Evolutionary conservation across 345 rosid species (phyloP).

Genomic region (Murraya paniculata): DNA sequence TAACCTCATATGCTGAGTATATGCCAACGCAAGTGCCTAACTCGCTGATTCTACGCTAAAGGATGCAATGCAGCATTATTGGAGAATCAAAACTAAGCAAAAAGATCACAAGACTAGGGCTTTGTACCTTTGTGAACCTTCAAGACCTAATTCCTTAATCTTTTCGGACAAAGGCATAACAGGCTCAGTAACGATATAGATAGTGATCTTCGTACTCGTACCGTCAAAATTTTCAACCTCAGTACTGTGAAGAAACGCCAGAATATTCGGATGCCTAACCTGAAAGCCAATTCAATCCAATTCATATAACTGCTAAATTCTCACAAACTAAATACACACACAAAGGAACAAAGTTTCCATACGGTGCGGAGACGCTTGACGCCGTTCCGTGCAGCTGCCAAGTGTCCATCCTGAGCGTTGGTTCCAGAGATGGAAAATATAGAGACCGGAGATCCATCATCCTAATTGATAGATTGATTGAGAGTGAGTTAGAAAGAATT

Average conservation of each 20-base stretch:
- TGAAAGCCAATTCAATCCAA: constrained; percentile 21
- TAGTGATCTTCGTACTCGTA: constrained; percentile 60
- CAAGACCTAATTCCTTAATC: constrained; percentile 87
- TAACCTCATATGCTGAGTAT: neutral
- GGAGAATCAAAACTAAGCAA: neutral
- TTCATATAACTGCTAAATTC: neutral
- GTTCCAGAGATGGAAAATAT: constrained; percentile 75
- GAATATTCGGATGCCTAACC: constrained; percentile 97
- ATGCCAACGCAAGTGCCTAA: neutral
- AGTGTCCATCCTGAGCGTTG: constrained; percentile 82
- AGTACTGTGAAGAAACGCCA: constrained; percentile 91
- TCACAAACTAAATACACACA: too few relatives aligned
- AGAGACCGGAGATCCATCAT: constrained; percentile 95
- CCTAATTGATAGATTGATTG: constrained; percentile 39
- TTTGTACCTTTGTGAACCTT: constrained; percentile 80
- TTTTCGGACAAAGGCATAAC: constrained; percentile 96
- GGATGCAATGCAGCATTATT: neutral
- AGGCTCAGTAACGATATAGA: constrained; percentile 97
- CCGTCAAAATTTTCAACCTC: constrained; percentile 85
- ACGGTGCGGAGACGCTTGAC: constrained; percentile 99
- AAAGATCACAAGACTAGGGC: neutral
- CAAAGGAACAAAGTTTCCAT: constrained; percentile 12
- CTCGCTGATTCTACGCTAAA: neutral
- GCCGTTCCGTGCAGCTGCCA: constrained; percentile 95
- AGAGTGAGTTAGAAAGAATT: neutral